Base-by-base conservation (phyloP, 2,329 filamentous ascomycete species). In the Arthrobotrys conoides region DNA sequence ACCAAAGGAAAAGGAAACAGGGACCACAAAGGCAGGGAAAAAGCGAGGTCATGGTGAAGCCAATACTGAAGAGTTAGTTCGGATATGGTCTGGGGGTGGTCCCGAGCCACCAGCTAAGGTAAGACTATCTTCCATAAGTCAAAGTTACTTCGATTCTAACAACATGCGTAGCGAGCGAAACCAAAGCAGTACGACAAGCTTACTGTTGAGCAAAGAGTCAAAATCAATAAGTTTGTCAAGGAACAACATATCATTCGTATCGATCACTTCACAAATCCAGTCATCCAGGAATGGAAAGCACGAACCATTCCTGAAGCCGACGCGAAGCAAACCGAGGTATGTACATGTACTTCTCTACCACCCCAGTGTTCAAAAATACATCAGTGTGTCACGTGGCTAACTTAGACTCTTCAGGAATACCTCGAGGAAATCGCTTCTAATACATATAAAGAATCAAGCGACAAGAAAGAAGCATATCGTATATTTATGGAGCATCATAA, bases 161-260 rank as follows among this genome's bases (percentile, higher is more conserved):
- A 12, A 41, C 59, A 22, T 46, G 8, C 33, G 16, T 44, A 76
- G 72, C 55, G 51, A 61, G 10, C 65, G 8, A 69, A 57, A 41
- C 57, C 57, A 24, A 76, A 59, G 49, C 38, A 30, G n/a, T 76
- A 70, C 20, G 66, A 70, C 30, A 71, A 66, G 27, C 65, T 76
- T 5, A 66, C 48, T 9, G 38, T 61, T 1, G 72, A 76, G 10
- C 72, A 76, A 10, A 76, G 70, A 51, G 27, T 30, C 59, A 65
- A 59, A 38, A 76, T 76, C 16, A 9, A 22, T 1, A 70, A 70
- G 24, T 76, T 76, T 57, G 72, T 76, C 18, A 14, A 57, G 14
- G 72, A 76, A 36, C 72, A 76, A 70, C 66, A 76, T 76, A 76
- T 76, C 27, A 76, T 76, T 36, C 72, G 72, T 8, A 69, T 76